Evolutionary conservation across 176 grass and related monocot species (phyloP), one percentile per base, ranked within the genome.

Genomic region (Thinopyrum elongatum): DNA sequence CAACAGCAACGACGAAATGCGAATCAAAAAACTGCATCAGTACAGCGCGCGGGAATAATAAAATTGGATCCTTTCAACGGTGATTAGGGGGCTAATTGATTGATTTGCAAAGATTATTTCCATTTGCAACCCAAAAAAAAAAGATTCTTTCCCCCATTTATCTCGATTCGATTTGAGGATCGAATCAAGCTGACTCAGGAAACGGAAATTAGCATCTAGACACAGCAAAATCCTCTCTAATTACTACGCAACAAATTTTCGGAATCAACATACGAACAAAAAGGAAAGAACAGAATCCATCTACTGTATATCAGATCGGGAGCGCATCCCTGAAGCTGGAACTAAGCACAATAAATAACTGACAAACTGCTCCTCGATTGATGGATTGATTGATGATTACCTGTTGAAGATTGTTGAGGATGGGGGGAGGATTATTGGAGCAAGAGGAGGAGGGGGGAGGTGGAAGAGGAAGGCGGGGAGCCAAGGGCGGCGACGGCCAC

Each of bases 391-490:
- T 28, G 44, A 12, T 78, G 28, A 21, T 66, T 84, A 91, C 80
- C 85, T 90, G 67, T 9, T 11, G 19, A 57, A 57, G 53, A 55
- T 55, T 17, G 16, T 0, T 16, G 46, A 49, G 6, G 46, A 51
- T 51, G 13, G 51, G 51, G 46, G 49, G 49, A 53, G 16, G 16
- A 47, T 46, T 46, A 13, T 19, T 51, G 35, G n/a, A 41, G 64
- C 16, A 25, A 7, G 36, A 42, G 51, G 31, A 57, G 53, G 7
- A 12, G 35, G 25, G 74, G 42, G 21, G 41, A 17, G 44, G 83
- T 42, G 70, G 89, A 87, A 78, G 90, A 82, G 88, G 74, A 85
- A 91, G 67, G 89, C 28, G 68, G 76, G 78, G 46, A 80, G 89
- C 80, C 55, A 74, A 81, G 55, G 70, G 61, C 44, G 65, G 84